Percentiles rank a stretch among this genome's conserved stretches.
These are phyloP conservation scores for Apophysomyces ossiformis DNA, from an alignment of 371 early-diverging fungal genomes.

Conservation along the genomic window DNA sequence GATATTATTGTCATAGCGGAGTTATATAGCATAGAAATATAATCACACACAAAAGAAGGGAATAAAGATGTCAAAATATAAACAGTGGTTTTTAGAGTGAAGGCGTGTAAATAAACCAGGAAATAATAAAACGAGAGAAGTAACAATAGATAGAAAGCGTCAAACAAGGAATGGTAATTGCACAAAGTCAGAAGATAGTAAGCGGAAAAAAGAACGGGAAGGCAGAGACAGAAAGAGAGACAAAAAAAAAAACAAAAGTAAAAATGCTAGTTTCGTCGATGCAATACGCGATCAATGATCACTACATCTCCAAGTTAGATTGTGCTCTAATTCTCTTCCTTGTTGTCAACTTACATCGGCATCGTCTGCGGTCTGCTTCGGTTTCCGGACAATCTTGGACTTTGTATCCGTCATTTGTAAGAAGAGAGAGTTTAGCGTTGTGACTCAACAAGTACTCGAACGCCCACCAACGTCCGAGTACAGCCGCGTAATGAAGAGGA, in stretches of 20 bases:
- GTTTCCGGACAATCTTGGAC: constrained; percentile 50
- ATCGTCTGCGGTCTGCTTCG: constrained; percentile 32
- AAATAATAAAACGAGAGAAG: neutral
- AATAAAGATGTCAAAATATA: constrained; percentile 11
- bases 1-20: constrained; percentile 17
- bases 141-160: constrained; percentile 5
- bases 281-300: constrained; percentile 3
- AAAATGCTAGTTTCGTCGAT: constrained; percentile 10
- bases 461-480: constrained; percentile 41
- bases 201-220: neutral
- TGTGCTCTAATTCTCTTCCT: neutral
- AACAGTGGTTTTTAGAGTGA: constrained; percentile 9
- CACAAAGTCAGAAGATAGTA: constrained; percentile 8
- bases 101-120: constrained; percentile 11
- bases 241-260: neutral
- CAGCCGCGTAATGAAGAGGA: constrained; percentile 52
- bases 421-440: constrained; percentile 34
- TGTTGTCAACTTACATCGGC: constrained; percentile 34
- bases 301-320: neutral
- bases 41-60: constrained; percentile 25
- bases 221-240: neutral
- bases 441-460: constrained; percentile 33
- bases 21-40: constrained; percentile 12
- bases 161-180: constrained; percentile 12
- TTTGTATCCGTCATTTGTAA: constrained; percentile 34